These are phyloP conservation scores for Sporopachydermia quercuum DNA, from an alignment of 805 yeast genomes.

Conservation along the genomic window DNA sequence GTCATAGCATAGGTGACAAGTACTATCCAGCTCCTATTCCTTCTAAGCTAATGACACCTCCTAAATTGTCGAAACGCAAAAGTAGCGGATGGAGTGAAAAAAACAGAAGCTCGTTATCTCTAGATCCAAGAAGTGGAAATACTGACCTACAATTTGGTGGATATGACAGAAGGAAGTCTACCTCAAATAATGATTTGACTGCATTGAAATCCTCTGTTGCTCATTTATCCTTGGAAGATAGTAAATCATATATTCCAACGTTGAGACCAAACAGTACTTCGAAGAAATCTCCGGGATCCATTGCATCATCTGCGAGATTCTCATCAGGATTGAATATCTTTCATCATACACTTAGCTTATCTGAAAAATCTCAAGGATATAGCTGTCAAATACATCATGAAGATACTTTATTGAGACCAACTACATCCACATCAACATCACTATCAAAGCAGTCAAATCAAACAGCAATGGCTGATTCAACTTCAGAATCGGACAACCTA, in stretches of 20 bases:
- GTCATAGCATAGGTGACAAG: too few relatives aligned
- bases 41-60: too few relatives aligned
- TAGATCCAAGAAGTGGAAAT: too few relatives aligned
- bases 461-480: neutral
- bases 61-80: too few relatives aligned
- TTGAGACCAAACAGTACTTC: neutral
- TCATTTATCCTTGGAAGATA: neutral
- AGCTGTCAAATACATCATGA: neutral
- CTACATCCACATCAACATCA: too few relatives aligned
- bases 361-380: neutral
- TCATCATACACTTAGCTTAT: neutral
- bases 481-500: neutral
- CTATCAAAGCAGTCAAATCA: neutral
- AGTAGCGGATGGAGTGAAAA: too few relatives aligned
- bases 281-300: neutral
- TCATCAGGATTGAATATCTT: neutral
- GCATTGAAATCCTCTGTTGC: neutral
- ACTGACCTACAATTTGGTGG: too few relatives aligned
- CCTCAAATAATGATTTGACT: too few relatives aligned
- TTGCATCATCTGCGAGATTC: neutral
- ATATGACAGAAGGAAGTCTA: too few relatives aligned
- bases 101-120: too few relatives aligned
- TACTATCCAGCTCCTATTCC: too few relatives aligned
- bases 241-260: neutral
- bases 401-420: too few relatives aligned